Percentiles rank a stretch among this genome's conserved stretches.
phyloP scores from a whole-genome alignment of 805 yeast species.

The Clavispora phyllophila region DNA sequence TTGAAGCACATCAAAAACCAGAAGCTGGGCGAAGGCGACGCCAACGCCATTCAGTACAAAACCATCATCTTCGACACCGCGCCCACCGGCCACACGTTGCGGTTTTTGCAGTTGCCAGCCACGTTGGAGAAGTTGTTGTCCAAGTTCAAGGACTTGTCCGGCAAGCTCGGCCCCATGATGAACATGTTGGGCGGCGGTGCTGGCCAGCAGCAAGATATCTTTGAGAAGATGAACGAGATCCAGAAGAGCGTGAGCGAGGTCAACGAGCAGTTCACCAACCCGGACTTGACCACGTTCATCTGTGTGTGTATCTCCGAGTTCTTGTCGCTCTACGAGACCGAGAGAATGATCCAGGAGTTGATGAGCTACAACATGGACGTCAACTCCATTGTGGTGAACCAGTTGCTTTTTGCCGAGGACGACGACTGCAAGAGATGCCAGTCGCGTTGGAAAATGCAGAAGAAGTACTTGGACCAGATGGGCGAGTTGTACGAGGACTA shows the following conservation, averaged over 20 bases:
- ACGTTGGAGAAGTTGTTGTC: conserved; percentile 83
- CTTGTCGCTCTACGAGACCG: conserved; percentile 92
- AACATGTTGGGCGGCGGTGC: conserved; percentile 66
- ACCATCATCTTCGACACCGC: conserved; percentile 98
- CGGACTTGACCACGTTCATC: conserved; percentile 90
- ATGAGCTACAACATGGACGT: conserved; percentile 95
- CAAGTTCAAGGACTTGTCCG: conserved; percentile 81
- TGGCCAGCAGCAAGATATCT: conserved; percentile 63
- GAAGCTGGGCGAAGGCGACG: conserved; percentile 29
- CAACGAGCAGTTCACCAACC: conserved; percentile 91
- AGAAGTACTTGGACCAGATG: conserved; percentile 91
- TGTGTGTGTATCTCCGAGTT: conserved; percentile 98
- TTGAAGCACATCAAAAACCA: conserved; percentile 91
- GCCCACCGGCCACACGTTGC: conserved; percentile 96
- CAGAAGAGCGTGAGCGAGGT: conserved; percentile 81
- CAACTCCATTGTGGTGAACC: conserved; percentile 93
- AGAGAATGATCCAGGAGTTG: conserved; percentile 94
- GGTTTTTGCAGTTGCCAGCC: conserved; percentile 91
- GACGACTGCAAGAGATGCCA: conserved; percentile 86
- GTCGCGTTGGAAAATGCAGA: conserved; percentile 93
- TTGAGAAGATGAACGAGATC: conserved; percentile 72
- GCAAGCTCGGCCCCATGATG: conserved; percentile 87
- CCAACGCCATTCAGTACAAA: conserved; percentile 44
- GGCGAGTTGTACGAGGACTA: conserved; percentile 95
- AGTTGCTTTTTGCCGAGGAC: conserved; percentile 79